Percentiles rank a stretch among this genome's conserved stretches.
phyloP scores from a whole-genome alignment of 1,139 yeast genomes.

The Taiozyma sp. region DNA sequence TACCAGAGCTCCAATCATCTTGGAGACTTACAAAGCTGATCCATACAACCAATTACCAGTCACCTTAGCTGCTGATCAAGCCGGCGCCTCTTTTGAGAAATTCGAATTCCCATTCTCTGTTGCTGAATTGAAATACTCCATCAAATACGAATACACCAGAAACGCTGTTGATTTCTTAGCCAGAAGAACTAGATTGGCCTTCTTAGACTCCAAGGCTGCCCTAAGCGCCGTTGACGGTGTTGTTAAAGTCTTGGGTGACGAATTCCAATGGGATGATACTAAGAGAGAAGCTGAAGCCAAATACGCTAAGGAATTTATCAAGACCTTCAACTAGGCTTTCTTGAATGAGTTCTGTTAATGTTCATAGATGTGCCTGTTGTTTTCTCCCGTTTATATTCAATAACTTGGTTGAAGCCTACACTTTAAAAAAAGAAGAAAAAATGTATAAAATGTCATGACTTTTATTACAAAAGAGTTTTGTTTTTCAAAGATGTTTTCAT shows the following conservation, averaged over 20 bases:
- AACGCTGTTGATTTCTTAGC: conserved; percentile 89
- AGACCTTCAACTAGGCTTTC: conserved; percentile 30
- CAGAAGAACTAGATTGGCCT: conserved; percentile 91
- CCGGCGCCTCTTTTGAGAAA: conserved; percentile 30
- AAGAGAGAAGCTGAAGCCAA: conserved; percentile 53
- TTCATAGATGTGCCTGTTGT: background rate
- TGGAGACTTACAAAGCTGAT: conserved; percentile 55
- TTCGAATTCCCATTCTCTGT: conserved; percentile 88
- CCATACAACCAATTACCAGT: conserved; percentile 58
- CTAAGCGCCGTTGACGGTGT: conserved; percentile 78
- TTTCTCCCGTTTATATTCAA: background rate
- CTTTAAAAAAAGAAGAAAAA: background rate
- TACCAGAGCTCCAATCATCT: conserved; percentile 77
- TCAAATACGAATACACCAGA: conserved; percentile 80
- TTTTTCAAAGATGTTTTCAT: background rate
- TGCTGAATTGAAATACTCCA: conserved; percentile 84
- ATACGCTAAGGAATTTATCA: conserved; percentile 53
- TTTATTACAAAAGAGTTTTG: background rate
- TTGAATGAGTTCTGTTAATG: background rate
- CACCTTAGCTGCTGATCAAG: conserved; percentile 44
- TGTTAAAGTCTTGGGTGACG: conserved; percentile 78
- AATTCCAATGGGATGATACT: conserved; percentile 66
- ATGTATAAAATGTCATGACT: background rate
- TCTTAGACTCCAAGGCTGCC: conserved; percentile 86
- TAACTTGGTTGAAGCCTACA: background rate